Base-by-base conservation (phyloP, 768 basidiomycete species). In the Phylloporus sp. region DNA sequence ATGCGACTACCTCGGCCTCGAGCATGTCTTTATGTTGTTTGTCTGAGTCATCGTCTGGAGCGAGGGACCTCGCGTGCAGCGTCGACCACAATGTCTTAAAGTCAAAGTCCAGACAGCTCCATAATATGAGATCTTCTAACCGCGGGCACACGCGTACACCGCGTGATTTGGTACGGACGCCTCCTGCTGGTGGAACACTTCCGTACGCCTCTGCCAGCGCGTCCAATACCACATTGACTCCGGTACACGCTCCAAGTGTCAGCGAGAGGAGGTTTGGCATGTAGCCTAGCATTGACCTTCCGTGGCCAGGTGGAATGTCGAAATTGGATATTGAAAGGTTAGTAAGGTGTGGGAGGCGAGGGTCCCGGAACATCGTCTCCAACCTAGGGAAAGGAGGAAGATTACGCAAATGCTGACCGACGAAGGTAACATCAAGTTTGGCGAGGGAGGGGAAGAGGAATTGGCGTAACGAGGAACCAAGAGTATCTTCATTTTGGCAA, bases 291-390 rank as follows among this genome's bases (percentile, higher is more conserved):
- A 81, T 70, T 34, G 74, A 64, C 45, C 61, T 69, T 53, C 70
- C 71, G 20, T 72, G 62, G 40, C 73, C 74, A 5, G 62, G 45
- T 10, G 68, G 64, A 53, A 82, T 69, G 42, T 68, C 66, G 61
- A 78, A 78, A 45, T 73, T 70, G 35, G 77, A 74, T 41, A 84
- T 58, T 16, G 77, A 76, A 51, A 84, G 74, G 54, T 78, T 72
- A 27, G 78, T 78, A 32, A 84, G 68, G 49, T 69, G 59, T 4
- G 71, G 74, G 26, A 82, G 73, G 45, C 80, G 79, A 6, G 81
- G 80, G 63, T 83, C 80, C 47, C 76, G 76, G 60, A 82, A 80
- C 50, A 84, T 69, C 32, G 68, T 73, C 62, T 81, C 79, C 26
- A 79, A 70, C 27, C 75, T 72, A 34, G 78, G 77, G 47, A 82